Base-by-base conservation (phyloP, 139 green algal genomes). In the Auxenochlorella pyrenoidosa region DNA sequence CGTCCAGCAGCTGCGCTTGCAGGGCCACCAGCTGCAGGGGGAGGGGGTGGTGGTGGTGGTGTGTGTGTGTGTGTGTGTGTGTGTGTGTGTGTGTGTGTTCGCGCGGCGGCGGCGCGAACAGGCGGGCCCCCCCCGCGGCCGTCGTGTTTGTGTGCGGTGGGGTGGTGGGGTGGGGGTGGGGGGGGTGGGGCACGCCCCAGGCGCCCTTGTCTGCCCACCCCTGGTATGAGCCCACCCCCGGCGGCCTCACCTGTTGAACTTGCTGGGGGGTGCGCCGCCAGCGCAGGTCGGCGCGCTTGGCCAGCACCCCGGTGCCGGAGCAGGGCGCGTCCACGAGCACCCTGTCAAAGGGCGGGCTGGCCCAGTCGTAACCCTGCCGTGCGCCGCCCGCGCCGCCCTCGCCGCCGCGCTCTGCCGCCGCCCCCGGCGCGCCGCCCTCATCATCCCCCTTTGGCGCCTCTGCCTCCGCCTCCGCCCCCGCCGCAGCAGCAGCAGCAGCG, bases 321-420 rank as follows among this genome's bases (percentile, higher is more conserved):
- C 97, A 99, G 5, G 97, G 97, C 21, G 94, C 96, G 68, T 99
- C 97, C 70, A 99, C 66, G 72, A 99, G 93, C 72, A 99, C 97
- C 6, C 83, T 79, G 87, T 98, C 95, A 83, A 93, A 98, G 30
- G 79, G 24, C 40, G 73, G 40, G 13, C 38, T 32, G 3, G 1
- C 30, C 65, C 65, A 43, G 15, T 19, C 38, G 41, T 34, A 47
- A 41, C 5, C 18, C 38, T 59, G 60, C 80, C 10, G 30, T 32
- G 12, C 4, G 1, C 28, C 5, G 32, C 44, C 32, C 5, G 12
- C 5, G 41, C 38, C 28, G 78, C 78, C 41, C 66, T n/a, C 32
- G 12, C 24, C 5, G 40, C 19, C 82, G 38, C 82, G n/a, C n/a
- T 79, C 63, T n/a, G 3, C 24, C 3, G 40, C 5, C 82, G 59